Evolutionary conservation across 2,329 filamentous ascomycete species (phyloP).

Genomic region (Fusarium veterinarium): DNA sequence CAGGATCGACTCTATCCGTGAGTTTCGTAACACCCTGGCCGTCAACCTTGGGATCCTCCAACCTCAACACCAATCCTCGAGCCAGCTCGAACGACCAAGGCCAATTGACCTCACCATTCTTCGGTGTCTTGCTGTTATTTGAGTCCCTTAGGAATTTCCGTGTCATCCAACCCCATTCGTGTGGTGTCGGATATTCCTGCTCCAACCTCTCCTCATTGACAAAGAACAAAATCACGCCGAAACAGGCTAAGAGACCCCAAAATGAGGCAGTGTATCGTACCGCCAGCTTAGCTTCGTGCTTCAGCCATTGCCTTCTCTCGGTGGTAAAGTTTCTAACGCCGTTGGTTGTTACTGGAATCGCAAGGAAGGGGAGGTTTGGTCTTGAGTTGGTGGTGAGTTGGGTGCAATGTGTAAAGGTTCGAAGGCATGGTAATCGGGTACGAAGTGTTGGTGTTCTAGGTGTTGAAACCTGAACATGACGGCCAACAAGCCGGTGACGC

Average conservation of each 20-base stretch:
- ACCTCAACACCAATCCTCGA: slow-evolving; percentile 67
- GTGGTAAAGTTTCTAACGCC: slow-evolving; percentile 82
- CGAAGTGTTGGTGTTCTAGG: slow-evolving; percentile 28
- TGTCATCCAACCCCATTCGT: slow-evolving; percentile 81
- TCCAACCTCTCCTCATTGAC: slow-evolving; percentile 81
- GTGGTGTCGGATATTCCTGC: slow-evolving; percentile 80
- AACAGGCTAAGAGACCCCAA: slow-evolving; percentile 71
- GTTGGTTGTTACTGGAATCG: slow-evolving; percentile 57
- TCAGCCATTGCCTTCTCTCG: slow-evolving; percentile 76
- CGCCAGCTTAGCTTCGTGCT: slow-evolving; percentile 75
- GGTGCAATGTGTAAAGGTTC: slow-evolving; percentile 45
- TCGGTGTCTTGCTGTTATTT: slow-evolving; percentile 66
- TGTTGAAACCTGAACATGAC: slow-evolving; percentile 37
- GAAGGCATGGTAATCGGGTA: slow-evolving; percentile 38
- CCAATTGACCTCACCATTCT: slow-evolving; percentile 72
- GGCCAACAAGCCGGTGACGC: slow-evolving; percentile 54
- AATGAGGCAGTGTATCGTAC: slow-evolving; percentile 74
- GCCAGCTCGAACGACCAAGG: slow-evolving; percentile 71
- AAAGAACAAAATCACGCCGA: slow-evolving; percentile 71
- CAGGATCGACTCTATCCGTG: slow-evolving; percentile 69
- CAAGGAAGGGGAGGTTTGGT: slow-evolving; percentile 61
- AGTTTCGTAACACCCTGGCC: slow-evolving; percentile 73
- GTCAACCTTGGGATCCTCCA: slow-evolving; percentile 77
- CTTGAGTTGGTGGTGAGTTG: slow-evolving; percentile 48
- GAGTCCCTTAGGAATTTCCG: slow-evolving; percentile 76